These are phyloP conservation scores for Schizochytrium sp. DNA, from an alignment of 108 stramenopile species.

Conservation along the genomic window DNA sequence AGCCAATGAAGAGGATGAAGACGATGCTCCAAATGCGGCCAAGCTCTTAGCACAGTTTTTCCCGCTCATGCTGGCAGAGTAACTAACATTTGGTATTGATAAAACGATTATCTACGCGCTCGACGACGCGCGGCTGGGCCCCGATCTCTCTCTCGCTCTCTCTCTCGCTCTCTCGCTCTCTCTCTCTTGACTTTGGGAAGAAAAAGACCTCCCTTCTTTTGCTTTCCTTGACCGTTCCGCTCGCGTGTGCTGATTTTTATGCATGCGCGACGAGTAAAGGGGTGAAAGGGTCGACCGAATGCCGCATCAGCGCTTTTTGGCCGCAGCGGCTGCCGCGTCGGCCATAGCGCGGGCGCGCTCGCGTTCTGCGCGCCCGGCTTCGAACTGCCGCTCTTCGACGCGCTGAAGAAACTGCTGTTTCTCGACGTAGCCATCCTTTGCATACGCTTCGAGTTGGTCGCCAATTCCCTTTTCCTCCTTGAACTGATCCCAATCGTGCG, in stretches of 20 bases:
- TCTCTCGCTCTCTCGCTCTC: too few relatives aligned
- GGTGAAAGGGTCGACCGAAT: neutral
- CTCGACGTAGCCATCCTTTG: slow-evolving; percentile 17
- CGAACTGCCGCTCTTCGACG: neutral
- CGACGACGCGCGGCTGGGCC: too few relatives aligned
- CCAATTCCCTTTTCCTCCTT: slow-evolving; percentile 11
- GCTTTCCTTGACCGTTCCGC: too few relatives aligned
- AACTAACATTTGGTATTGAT: too few relatives aligned
- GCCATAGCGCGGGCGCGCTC: slow-evolving; percentile 7
- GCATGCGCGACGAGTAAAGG: too few relatives aligned
- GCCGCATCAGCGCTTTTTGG: neutral
- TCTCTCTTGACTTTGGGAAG: too few relatives aligned
- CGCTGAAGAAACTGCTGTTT: slow-evolving; percentile 11
- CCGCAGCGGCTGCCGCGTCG: neutral
- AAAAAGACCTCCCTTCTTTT: too few relatives aligned
- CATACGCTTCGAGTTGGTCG: neutral
- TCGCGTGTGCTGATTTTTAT: too few relatives aligned
- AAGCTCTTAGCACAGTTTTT: neutral
- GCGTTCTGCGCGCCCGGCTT: neutral
- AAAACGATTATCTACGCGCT: too few relatives aligned
- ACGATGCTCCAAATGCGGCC: neutral
- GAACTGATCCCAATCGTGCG: neutral
- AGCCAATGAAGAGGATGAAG: neutral
- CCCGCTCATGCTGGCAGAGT: neutral
- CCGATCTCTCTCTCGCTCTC: too few relatives aligned